Conservation (phyloP, 306 rosid species). For the Prunus fruticosa region DNA sequence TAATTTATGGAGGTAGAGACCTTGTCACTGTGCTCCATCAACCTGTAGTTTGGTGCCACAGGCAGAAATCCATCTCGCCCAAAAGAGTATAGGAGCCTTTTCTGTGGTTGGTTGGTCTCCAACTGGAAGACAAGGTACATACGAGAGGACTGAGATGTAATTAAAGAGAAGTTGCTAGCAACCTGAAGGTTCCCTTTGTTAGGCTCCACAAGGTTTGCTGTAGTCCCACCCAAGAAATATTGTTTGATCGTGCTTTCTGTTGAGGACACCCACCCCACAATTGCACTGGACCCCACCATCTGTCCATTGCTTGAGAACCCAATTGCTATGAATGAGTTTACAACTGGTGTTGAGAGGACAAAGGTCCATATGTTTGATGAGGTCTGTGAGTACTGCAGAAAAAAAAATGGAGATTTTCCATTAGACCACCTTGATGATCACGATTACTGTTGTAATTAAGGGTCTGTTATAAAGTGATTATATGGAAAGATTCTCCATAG, state of each 20-base stretch:
- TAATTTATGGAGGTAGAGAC: constrained; percentile 47
- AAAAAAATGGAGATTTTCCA: background rate
- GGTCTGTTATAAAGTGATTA: too few species aligned
- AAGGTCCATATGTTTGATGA: constrained; percentile 60
- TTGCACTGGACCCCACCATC: constrained; percentile 78
- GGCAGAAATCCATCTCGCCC: constrained; percentile 53
- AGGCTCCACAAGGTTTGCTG: constrained; percentile 45
- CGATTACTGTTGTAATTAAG: background rate
- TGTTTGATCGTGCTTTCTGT: constrained; percentile 36
- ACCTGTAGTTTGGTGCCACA: constrained; percentile 39
- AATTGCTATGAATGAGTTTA: constrained; percentile 53
- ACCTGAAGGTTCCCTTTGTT: constrained; percentile 49
- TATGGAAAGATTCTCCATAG: background rate
- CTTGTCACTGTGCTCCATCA: constrained; percentile 47
- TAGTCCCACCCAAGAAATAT: constrained; percentile 50
- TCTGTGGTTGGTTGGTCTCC: constrained; percentile 34
- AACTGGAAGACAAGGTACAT: constrained; percentile 56
- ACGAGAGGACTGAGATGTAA: constrained; percentile 45
- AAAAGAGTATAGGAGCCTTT: constrained; percentile 43
- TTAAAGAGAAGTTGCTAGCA: constrained; percentile 39
- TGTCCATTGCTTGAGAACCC: constrained; percentile 67
- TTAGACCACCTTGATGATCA: background rate
- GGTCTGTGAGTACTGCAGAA: constrained; percentile 51
- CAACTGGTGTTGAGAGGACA: constrained; percentile 57
- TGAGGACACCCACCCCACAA: constrained; percentile 70